Percentiles rank a stretch among this genome's conserved stretches.
These are phyloP conservation scores for Scenedesmus sp. DNA, from an alignment of 163 green algal genomes.

Conservation along the genomic window DNA sequence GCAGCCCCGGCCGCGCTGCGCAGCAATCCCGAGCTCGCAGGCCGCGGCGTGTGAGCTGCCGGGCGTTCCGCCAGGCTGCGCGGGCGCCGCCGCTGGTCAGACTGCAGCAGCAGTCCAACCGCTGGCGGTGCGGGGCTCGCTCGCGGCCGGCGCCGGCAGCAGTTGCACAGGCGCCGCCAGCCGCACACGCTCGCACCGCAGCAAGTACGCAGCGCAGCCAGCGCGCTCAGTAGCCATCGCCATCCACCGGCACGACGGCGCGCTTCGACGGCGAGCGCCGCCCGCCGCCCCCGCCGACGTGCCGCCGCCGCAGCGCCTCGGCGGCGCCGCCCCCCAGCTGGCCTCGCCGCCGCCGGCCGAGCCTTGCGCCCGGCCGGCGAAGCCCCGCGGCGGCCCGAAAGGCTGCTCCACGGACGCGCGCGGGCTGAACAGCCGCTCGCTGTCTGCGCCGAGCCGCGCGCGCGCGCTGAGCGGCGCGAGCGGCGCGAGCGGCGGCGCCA, in stretches of 20 bases:
- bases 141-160: not conserved
- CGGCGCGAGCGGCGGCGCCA: not conserved
- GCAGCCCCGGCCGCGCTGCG: no score
- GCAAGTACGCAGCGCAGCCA: no score
- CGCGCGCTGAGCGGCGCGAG: not conserved
- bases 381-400: no score
- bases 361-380: no score
- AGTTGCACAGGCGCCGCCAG: not conserved
- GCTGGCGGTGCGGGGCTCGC: no score
- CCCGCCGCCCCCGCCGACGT: not conserved
- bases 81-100: no score
- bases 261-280: not conserved
- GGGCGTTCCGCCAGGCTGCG: no score
- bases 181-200: no score
- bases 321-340: not conserved
- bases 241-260: constrained; percentile 13
- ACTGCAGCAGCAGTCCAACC: no score
- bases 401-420: not conserved
- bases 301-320: not conserved
- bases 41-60: no score
- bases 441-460: not conserved
- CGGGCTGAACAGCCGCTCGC: constrained; percentile 24
- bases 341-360: no score
- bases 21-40: no score
- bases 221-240: not conserved